Percentiles rank a stretch among this genome's conserved stretches.
These are phyloP conservation scores for Penicillium sp. DNA, from an alignment of 2,329 filamentous ascomycete genomes.

Conservation along the genomic window DNA sequence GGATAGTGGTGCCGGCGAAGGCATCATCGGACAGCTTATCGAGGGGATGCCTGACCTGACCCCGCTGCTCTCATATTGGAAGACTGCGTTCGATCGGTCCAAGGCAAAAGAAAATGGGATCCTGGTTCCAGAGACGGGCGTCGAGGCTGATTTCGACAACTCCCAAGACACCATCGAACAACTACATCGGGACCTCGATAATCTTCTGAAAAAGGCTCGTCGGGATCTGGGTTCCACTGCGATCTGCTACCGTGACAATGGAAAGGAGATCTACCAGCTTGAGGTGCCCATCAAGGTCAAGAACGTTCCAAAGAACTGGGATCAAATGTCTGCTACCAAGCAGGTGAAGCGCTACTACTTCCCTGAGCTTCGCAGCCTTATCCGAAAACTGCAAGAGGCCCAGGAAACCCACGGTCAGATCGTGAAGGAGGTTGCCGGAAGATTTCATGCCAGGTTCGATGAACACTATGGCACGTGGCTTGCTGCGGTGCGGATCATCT, in stretches of 20 bases:
- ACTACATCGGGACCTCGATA: slow-evolving; percentile 71
- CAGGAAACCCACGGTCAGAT: slow-evolving; percentile 93
- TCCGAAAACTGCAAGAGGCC: slow-evolving; percentile 86
- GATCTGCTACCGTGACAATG: slow-evolving; percentile 78
- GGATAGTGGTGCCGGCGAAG: slow-evolving; percentile 73
- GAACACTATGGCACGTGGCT: slow-evolving; percentile 84
- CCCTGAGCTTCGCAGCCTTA: slow-evolving; percentile 74
- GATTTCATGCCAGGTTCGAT: slow-evolving; percentile 88
- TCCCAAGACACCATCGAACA: slow-evolving; percentile 76
- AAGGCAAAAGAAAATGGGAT: slow-evolving; percentile 78
- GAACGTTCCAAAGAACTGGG: slow-evolving; percentile 79
- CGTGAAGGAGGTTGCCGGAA: slow-evolving; percentile 77
- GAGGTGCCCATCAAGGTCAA: slow-evolving; percentile 86
- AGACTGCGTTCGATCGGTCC: slow-evolving; percentile 81
- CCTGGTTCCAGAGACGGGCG: slow-evolving; percentile 79
- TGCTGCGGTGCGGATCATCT: slow-evolving; percentile 82
- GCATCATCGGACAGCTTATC: slow-evolving; percentile 82
- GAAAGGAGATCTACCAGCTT: slow-evolving; percentile 96
- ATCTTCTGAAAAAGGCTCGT: slow-evolving; percentile 70
- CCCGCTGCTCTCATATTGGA: slow-evolving; percentile 78
- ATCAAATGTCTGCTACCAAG: slow-evolving; percentile 93
- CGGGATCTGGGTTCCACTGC: slow-evolving; percentile 72
- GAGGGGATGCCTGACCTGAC: slow-evolving; percentile 81
- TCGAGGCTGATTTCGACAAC: slow-evolving; percentile 89
- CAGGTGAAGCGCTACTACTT: slow-evolving; percentile 95